Percentiles rank a stretch among this genome's conserved stretches.
Conservation (phyloP, 116 monocot genomes). For the Papilionanthe hybrid region DNA sequence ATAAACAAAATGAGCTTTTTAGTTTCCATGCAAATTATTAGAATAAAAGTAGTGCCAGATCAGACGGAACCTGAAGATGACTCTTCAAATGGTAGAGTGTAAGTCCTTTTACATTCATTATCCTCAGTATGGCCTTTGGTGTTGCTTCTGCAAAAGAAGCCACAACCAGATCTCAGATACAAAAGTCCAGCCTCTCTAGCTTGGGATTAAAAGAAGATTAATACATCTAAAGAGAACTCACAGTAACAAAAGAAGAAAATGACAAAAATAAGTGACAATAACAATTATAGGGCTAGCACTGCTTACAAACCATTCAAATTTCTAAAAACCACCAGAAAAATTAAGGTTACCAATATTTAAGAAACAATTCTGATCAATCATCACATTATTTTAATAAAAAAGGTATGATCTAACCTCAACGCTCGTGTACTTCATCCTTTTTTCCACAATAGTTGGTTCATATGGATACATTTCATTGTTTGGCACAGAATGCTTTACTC, state of each 20-base stretch:
- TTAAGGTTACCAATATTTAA: neutral
- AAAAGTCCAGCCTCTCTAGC: neutral
- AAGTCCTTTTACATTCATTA: slow-evolving; percentile 86
- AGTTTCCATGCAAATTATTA: neutral
- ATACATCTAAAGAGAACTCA: neutral
- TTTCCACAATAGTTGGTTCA: neutral
- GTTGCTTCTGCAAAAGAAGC: slow-evolving; percentile 64
- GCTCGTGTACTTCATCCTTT: neutral
- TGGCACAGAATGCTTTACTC: neutral
- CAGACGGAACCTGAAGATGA: slow-evolving; percentile 71
- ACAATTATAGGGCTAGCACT: neutral
- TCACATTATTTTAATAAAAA: neutral
- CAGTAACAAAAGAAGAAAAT: neutral
- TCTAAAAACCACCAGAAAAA: neutral
- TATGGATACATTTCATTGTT: neutral
- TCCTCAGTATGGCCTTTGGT: slow-evolving; percentile 72
- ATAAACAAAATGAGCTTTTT: neutral
- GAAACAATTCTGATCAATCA: neutral
- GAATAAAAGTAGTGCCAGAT: neutral
- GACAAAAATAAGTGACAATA: neutral
- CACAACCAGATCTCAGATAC: neutral
- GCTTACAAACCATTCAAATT: neutral
- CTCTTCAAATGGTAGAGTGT: slow-evolving; percentile 92
- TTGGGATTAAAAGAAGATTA: neutral
- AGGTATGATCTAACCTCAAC: neutral